Base-by-base conservation (phyloP, 176 grass and related monocot genomes). In the Lolium multiflorum region DNA sequence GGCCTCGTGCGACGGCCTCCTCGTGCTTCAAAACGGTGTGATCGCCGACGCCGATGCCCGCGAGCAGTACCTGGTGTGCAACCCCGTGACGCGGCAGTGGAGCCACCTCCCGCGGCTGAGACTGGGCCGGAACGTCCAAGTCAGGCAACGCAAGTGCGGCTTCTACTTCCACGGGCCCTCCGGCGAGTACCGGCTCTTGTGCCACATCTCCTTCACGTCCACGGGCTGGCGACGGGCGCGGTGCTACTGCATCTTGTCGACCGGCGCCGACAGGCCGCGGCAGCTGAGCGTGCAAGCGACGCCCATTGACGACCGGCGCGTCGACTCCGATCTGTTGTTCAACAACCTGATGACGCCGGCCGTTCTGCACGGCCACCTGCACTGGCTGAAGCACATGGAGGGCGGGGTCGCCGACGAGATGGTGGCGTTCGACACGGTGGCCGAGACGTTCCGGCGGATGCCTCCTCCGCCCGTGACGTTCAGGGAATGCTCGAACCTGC, bases 311-410 rank as follows among this genome's bases (percentile, higher is more conserved):
- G 3, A 20, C 31, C 31, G 31, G 1, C 5, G 6, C 28, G 6
- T 7, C 11, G 62, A 7, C 35, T 8, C 16, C 6, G 8, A 39
- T 37, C 37, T 11, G 8, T 21, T n/a, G 18, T 44, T 6, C 39
- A 13, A 11, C 3, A 70, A n/a, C 20, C 69, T 50, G 46, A 50
- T 74, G 18, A 9, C 55, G 11, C 54, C 20, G 37, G 37, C 1
- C 5, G 15, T 18, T 20, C 79, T 81, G 31, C 25, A 14, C 6
- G 79, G 46, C 5, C 17, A 3, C 1, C 17, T 67, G 16, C 79
- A 81, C 17, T 81, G 79, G 79, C 61, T 81, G 44, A 1, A 37
- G 25, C 79, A 81, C 46, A 20, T 7, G 52, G 79, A 81, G 61
- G 79, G 9, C 16, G 60, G 61, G 0, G 2, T 3, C 15, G 12